These are phyloP conservation scores for Blastobotrys muscicola DNA, from an alignment of 805 yeast species.

Conservation along the genomic window DNA sequence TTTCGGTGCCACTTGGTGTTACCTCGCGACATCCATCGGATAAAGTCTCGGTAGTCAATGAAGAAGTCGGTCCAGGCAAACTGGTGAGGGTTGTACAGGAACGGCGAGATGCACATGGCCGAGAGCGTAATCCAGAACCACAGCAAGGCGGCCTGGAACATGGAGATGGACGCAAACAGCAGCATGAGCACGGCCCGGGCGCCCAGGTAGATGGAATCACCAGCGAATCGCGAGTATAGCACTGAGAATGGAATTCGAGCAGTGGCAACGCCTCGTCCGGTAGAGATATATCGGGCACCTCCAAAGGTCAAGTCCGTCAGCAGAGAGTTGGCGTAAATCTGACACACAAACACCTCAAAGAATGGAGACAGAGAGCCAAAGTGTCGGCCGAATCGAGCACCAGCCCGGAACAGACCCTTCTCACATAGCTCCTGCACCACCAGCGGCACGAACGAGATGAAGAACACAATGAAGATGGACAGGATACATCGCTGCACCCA, in stretches of 20 bases:
- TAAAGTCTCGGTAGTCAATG: conserved; percentile 76
- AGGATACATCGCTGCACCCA: conserved; percentile 69
- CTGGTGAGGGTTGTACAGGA: conserved; percentile 89
- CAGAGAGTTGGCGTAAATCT: conserved; percentile 63
- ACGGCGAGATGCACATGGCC: conserved; percentile 77
- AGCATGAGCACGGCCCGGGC: conserved; percentile 42
- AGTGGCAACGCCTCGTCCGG: conserved; percentile 79
- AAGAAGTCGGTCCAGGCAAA: conserved; percentile 83
- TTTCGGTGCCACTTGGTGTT: conserved; percentile 42
- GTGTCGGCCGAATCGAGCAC: conserved; percentile 54
- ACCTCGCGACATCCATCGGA: conserved; percentile 67
- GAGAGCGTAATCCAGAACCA: conserved; percentile 93
- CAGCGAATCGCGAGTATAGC: conserved; percentile 59
- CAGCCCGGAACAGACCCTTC: conserved; percentile 63
- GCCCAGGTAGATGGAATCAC: conserved; percentile 60
- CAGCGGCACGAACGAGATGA: conserved; percentile 65
- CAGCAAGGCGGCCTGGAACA: conserved; percentile 75
- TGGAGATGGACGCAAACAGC: conserved; percentile 45
- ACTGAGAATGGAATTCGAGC: conserved; percentile 56
- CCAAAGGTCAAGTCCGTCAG: conserved; percentile 62
- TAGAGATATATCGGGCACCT: conserved; percentile 74
- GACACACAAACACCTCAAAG: conserved; percentile 73
- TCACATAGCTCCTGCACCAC: conserved; percentile 71
- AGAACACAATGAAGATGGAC: conserved; percentile 66
- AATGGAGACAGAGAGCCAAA: conserved; percentile 63